Evolutionary conservation across 176 grass and related monocot genomes (phyloP).

Genomic region (Avena eriantha): DNA sequence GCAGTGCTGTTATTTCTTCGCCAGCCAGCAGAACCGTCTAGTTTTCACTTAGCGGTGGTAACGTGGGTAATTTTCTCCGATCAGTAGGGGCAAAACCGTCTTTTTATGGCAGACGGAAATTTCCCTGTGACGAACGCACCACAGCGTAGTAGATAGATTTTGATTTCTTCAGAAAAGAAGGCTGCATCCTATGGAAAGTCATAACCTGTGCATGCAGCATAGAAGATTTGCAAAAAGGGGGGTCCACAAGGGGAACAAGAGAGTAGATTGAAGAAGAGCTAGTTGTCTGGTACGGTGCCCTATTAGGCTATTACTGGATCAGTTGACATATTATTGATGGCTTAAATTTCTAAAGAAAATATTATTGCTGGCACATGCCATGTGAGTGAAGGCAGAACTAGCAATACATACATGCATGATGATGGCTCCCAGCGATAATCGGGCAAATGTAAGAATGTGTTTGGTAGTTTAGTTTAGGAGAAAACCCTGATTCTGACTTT

Average conservation of each 20-base stretch:
- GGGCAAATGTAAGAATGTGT: neutral
- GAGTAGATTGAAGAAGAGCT: neutral
- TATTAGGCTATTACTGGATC: slow-evolving; percentile 46
- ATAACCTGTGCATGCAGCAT: neutral
- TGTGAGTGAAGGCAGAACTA: slow-evolving; percentile 39
- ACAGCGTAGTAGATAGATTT: too few species aligned
- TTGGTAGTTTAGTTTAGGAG: too few species aligned
- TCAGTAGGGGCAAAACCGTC: too few species aligned
- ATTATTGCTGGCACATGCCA: slow-evolving; percentile 45
- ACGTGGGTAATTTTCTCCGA: too few species aligned
- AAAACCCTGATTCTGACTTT: too few species aligned
- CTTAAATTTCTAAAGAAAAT: too few species aligned
- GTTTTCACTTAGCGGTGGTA: too few species aligned
- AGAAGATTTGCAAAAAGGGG: neutral
- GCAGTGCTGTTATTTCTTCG: too few species aligned
- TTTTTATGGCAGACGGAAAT: too few species aligned
- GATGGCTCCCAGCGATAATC: slow-evolving; percentile 21
- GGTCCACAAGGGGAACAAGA: neutral
- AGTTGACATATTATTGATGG: slow-evolving; percentile 29
- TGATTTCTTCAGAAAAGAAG: too few species aligned
- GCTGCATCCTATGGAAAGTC: neutral
- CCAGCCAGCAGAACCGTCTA: too few species aligned
- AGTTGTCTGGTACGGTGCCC: slow-evolving; percentile 27
- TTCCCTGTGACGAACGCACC: too few species aligned
- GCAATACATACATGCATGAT: slow-evolving; percentile 1